A percentile compares a stretch with the other conserved stretches of the same genome.
Evolutionary conservation across 2,329 filamentous ascomycete species (phyloP).

Genomic region (Cladophialophora immunda): DNA sequence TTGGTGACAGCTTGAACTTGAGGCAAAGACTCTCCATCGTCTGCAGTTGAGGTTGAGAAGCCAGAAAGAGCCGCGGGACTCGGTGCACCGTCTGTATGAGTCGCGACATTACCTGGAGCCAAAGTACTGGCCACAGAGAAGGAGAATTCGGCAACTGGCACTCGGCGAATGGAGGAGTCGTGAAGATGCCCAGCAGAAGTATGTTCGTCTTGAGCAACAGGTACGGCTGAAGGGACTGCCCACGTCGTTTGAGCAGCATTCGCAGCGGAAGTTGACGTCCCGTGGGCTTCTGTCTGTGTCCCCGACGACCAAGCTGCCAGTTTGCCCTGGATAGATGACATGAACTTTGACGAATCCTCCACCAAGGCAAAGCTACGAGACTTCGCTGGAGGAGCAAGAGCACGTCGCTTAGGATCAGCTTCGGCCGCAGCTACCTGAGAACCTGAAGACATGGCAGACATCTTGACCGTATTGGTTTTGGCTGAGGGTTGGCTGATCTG

Average conservation of each 20-base stretch:
- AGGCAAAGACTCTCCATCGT: neutral
- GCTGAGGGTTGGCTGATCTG: neutral
- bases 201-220: neutral
- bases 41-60: constrained; percentile 14
- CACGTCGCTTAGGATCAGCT: neutral
- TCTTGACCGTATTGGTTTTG: neutral
- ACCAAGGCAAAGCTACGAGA: neutral
- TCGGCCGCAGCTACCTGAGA: neutral
- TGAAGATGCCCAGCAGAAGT: neutral
- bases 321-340: constrained; percentile 16
- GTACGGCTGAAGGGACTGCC: neutral
- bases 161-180: constrained; percentile 16
- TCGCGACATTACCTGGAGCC: constrained; percentile 18
- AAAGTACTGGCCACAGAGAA: constrained; percentile 18
- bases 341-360: constrained; percentile 23
- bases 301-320: neutral
- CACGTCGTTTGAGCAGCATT: neutral
- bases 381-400: neutral
- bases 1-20: constrained; percentile 1
- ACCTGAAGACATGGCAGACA: neutral
- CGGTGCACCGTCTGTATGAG: constrained; percentile 34
- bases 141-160: constrained; percentile 26
- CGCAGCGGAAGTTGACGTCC: neutral
- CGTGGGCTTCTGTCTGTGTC: neutral
- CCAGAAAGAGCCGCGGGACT: constrained; percentile 23